These are phyloP conservation scores for Aschersonia sp. DNA, from an alignment of 2,329 filamentous ascomycete species.

Conservation along the genomic window DNA sequence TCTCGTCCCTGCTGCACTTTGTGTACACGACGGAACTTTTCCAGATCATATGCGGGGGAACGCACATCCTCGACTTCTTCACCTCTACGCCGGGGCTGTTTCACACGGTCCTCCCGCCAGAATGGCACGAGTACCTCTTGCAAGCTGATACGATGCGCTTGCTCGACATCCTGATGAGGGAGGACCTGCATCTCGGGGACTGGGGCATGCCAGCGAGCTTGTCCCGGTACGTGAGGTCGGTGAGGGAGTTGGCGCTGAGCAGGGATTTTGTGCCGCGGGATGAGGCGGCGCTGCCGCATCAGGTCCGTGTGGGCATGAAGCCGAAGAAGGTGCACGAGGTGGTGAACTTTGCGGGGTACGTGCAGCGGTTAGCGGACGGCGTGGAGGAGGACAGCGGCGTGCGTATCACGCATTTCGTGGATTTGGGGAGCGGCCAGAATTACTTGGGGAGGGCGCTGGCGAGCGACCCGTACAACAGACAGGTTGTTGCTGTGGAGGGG, in stretches of 20 bases:
- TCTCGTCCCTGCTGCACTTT: slow-evolving; percentile 65
- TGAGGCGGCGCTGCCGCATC: slow-evolving; percentile 44
- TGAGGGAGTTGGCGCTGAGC: slow-evolving; percentile 54
- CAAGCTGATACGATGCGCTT: slow-evolving; percentile 58
- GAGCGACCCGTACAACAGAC: slow-evolving; percentile 69
- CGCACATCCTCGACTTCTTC: slow-evolving; percentile 94
- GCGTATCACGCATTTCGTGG: slow-evolving; percentile 72
- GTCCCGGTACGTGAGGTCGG: slow-evolving; percentile 54
- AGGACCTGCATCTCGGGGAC: slow-evolving; percentile 43
- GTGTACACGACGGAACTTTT: slow-evolving; percentile 61
- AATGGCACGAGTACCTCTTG: slow-evolving; percentile 73
- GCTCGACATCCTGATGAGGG: slow-evolving; percentile 66
- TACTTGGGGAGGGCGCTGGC: slow-evolving; percentile 85
- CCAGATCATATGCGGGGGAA: slow-evolving; percentile 85
- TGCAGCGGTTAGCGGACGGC: slow-evolving; percentile 44
- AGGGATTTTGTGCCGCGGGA: slow-evolving; percentile 37
- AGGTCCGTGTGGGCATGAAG: slow-evolving; percentile 82
- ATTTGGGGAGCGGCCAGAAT: slow-evolving; percentile 94
- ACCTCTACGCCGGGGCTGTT: slow-evolving; percentile 76
- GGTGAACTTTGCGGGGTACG: slow-evolving; percentile 73
- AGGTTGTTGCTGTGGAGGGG: slow-evolving; percentile 84
- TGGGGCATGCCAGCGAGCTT: slow-evolving; percentile 39
- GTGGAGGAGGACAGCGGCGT: slow-evolving; percentile 38
- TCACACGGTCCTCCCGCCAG: slow-evolving; percentile 55
- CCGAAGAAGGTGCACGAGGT: slow-evolving; percentile 94